These are phyloP conservation scores for Kurtzmaniella fragi DNA, from an alignment of 805 yeast genomes.

Conservation along the genomic window DNA sequence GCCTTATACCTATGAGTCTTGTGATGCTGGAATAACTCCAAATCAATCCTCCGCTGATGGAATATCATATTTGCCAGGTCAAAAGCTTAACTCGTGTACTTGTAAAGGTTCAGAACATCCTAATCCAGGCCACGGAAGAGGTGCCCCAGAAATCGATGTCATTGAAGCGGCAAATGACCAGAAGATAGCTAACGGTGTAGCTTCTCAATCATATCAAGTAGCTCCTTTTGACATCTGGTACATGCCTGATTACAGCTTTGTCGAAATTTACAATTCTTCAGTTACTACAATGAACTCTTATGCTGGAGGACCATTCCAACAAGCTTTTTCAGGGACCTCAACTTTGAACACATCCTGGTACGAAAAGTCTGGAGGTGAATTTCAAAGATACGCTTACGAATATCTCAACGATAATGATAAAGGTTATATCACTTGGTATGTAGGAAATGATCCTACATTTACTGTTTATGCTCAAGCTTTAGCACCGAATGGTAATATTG, in stretches of 20 bases:
- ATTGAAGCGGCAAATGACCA: constrained; percentile 78
- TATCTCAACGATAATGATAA: constrained; percentile 61
- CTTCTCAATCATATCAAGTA: constrained; percentile 87
- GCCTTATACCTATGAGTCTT: constrained; percentile 36
- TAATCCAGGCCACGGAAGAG: constrained; percentile 32
- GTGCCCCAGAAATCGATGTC: constrained; percentile 74
- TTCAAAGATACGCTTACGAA: constrained; percentile 76
- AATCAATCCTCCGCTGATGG: constrained; percentile 39
- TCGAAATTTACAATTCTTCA: constrained; percentile 64
- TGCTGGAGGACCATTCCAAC: constrained; percentile 91
- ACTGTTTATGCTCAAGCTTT: constrained; percentile 70
- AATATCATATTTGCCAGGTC: constrained; percentile 37
- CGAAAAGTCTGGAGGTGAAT: constrained; percentile 54
- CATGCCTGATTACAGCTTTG: constrained; percentile 77
- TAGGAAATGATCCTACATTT: constrained; percentile 74
- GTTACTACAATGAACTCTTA: constrained; percentile 81
- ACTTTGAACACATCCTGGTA: constrained; percentile 82
- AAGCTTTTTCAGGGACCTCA: constrained; percentile 82
- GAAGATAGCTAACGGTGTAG: constrained; percentile 52
- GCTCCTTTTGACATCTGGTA: constrained; percentile 97
- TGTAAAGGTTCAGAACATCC: constrained; percentile 36
- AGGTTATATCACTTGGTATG: constrained; percentile 84
- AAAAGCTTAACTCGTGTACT: constrained; percentile 28
- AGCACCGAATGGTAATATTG: constrained; percentile 88
- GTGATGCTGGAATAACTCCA: constrained; percentile 38